Evolutionary conservation across 768 basidiomycete species (phyloP), one percentile per base, ranked within the genome.

Genomic region (Tylopilus felleus): DNA sequence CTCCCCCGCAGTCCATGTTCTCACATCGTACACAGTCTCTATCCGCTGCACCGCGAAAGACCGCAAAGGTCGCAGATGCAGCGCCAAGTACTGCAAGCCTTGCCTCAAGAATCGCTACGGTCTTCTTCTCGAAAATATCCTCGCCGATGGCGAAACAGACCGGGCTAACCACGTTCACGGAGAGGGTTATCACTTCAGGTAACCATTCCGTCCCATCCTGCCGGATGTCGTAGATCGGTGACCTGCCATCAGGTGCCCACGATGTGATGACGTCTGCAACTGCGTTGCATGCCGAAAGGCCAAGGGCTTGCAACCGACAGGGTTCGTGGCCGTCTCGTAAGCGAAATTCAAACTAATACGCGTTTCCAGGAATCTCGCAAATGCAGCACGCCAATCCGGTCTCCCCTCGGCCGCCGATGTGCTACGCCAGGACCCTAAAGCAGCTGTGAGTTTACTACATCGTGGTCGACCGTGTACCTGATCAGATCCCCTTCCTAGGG

Each of bases 21-120:
- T 65, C 35, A 60, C 39, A 41, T 53, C 12, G 33, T 7, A 5
- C 22, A 19, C 44, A 77, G 76, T 56, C n/a, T 56, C 60, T 28
- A 22, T 77, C 21, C 74, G 66, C 13, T 79, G 77, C 53, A 79
- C 78, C 2, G 54, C 61, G 2, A 65, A 65, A 51, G 61, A 58
- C 52, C 47, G 52, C 61, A 68, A 66, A 54, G 68, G 61, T 44
- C 73, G 73, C 52, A 74, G 75, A 23, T 89, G 88, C 67, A 72
- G 65, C 29, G 71, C 73, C 50, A 84, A 82, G 63, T 87, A 83
- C 59, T 90, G 88, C 71, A 77, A 74, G 43, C 55, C 73, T 3
- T 90, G 89, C 59, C 75, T 91, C 59, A 82, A 78, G 68, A 88
- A 85, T 61, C 75, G 83, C 36, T 91, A 91, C 58, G 79, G 77